These are phyloP conservation scores for Apophysomyces variabilis DNA, from an alignment of 371 early-diverging fungal species.

Conservation along the genomic window DNA sequence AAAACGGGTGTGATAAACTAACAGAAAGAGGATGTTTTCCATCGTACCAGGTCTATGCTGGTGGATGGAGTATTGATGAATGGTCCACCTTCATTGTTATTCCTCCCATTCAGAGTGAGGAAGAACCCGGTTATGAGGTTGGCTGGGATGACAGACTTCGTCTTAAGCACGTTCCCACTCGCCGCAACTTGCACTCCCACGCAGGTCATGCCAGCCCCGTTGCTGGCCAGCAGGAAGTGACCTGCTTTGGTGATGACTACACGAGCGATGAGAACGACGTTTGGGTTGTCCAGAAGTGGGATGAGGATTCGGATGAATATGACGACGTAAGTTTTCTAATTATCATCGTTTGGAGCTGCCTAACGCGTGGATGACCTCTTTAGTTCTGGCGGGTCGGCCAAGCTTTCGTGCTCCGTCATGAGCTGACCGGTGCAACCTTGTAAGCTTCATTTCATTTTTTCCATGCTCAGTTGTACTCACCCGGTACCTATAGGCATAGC, in stretches of 20 bases:
- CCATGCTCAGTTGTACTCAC: background rate
- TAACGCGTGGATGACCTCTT: slow-evolving; percentile 4
- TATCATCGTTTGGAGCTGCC: slow-evolving; percentile 19
- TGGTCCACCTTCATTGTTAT: slow-evolving; percentile 59
- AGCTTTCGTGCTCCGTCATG: slow-evolving; percentile 55
- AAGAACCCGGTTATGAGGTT: slow-evolving; percentile 47
- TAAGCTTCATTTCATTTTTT: slow-evolving; percentile 23
- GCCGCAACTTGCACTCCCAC: slow-evolving; percentile 64
- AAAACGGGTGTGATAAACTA: background rate
- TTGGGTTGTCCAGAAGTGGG: slow-evolving; percentile 62
- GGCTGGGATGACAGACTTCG: slow-evolving; percentile 59
- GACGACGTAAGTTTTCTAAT: slow-evolving; percentile 26
- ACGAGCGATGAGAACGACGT: slow-evolving; percentile 62
- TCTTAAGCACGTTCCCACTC: slow-evolving; percentile 54
- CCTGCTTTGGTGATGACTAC: slow-evolving; percentile 55
- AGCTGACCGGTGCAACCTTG: slow-evolving; percentile 52
- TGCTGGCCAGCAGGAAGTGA: slow-evolving; percentile 66
- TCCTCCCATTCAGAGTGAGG: slow-evolving; percentile 40
- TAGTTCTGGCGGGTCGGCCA: slow-evolving; percentile 57
- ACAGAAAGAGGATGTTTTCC: slow-evolving; percentile 37
- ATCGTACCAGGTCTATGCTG: slow-evolving; percentile 48
- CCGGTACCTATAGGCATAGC: slow-evolving; percentile 34
- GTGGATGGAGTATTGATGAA: slow-evolving; percentile 42
- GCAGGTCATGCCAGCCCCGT: slow-evolving; percentile 50
- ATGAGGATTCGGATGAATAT: slow-evolving; percentile 37